Percentiles rank a stretch among this genome's conserved stretches.
These are phyloP conservation scores for Suillus alpinus DNA, from an alignment of 768 basidiomycete species.

Conservation along the genomic window DNA sequence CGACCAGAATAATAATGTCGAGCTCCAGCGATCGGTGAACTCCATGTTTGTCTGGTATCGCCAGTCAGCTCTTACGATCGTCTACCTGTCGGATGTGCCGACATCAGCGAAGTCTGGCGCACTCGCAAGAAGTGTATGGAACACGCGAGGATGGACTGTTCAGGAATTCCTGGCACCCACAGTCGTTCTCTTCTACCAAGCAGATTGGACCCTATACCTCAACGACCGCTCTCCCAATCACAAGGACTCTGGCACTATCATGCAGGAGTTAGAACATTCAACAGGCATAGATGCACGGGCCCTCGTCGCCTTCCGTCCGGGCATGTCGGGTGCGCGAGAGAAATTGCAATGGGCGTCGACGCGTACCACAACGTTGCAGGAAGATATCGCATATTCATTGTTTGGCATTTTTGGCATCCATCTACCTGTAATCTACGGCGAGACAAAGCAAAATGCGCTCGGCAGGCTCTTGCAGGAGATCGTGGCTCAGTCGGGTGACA, in stretches of 20 bases:
- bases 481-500: constrained; percentile 3
- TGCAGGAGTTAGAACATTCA: not conserved
- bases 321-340: not conserved
- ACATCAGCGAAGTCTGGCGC: not conserved
- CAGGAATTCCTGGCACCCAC: not conserved
- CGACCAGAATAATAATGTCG: not conserved
- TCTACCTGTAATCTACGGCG: constrained; percentile 16
- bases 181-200: not conserved
- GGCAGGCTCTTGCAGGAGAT: not conserved
- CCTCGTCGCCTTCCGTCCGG: not conserved
- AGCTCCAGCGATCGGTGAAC: not conserved
- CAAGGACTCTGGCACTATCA: not conserved
- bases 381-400: not conserved
- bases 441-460: constrained; percentile 5
- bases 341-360: not conserved
- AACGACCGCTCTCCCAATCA: not conserved
- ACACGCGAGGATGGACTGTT: not conserved
- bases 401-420: not conserved
- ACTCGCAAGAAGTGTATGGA: not conserved
- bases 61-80: not conserved
- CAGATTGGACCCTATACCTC: not conserved
- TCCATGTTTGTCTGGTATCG: not conserved
- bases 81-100: too few relatives aligned
- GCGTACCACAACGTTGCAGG: not conserved
- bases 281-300: not conserved